phyloP scores from a whole-genome alignment of 352 stramenopile genomes.

The Phytopythium sindhum region DNA sequence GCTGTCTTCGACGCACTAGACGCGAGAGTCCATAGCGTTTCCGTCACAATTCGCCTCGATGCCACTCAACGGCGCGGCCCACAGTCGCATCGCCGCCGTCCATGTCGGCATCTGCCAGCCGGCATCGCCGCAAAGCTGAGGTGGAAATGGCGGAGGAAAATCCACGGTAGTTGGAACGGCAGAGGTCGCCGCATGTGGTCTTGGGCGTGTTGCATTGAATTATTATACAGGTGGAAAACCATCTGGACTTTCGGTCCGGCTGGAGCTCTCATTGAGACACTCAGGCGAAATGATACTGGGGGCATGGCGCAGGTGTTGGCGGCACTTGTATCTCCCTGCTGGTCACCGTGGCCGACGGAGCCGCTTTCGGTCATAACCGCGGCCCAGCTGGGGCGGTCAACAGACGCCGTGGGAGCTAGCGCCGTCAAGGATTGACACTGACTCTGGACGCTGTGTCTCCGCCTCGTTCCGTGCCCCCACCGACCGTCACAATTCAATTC shows the following conservation, averaged over 20 bases:
- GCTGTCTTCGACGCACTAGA: not conserved
- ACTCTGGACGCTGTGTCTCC: not conserved
- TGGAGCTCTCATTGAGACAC: not conserved
- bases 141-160: not conserved
- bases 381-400: not conserved
- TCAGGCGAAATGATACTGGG: not conserved
- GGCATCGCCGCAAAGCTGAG: not conserved
- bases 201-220: not conserved
- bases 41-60: not conserved
- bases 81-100: constrained; percentile 8
- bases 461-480: not conserved
- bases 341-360: not conserved
- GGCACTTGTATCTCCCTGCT: not conserved
- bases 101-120: not conserved
- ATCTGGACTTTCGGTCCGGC: not conserved
- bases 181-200: not conserved
- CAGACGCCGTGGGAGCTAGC: not conserved
- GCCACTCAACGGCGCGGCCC: not conserved
- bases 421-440: not conserved
- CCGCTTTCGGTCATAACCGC: not conserved
- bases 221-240: not conserved
- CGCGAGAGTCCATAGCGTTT: not conserved
- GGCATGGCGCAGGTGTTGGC: not conserved
- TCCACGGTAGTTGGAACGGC: not conserved
- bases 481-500: constrained; percentile 6